Evolutionary conservation across 2,329 filamentous ascomycete species (phyloP), one percentile per base, ranked within the genome.

Genomic region (Epichloe amarillans): DNA sequence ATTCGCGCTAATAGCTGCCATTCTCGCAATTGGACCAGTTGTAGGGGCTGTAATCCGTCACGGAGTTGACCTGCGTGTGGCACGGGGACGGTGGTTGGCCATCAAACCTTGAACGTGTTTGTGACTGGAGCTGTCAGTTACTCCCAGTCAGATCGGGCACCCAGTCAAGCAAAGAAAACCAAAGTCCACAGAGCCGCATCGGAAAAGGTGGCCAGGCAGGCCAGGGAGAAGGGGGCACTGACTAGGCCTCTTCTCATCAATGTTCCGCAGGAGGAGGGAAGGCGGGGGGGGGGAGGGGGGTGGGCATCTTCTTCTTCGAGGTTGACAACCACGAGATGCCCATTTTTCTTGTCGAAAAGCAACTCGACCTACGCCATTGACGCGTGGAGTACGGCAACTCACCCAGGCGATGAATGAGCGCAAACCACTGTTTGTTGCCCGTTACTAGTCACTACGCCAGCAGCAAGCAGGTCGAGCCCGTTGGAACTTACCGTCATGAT

Each of bases 151-250:
- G 26, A 10, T 30, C 26, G 26, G 26, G 26, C 26, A 30, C 26
- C 26, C 10, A 10, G 30, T 30, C 30, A 30, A 30, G 30, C 30
- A 30, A 10, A 26, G 6, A 26, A 30, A 30, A 19, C 35, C 49
- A 41, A 17, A 45, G 36, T 39, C 47, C 37, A 47, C 50, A 49
- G 47, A 49, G 50, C 50, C 50, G 38, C 50, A 52, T 45, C 30
- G 15, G n/a, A 21, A 19, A 26, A n/a, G 39, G 39, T 40, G 47
- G 14, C 38, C 12, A 8, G 11, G 42, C 14, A 8, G 11, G 42
- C 14, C 15, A 45, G 15, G 4, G 12, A 19, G 11, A 30, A 8
- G 23, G 17, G 39, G 19, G 4, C 39, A 41, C 26, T 8, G 7
- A 26, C 26, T 30, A 10, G 26, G 26, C 7, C 7, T 30, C 7